These are phyloP conservation scores for Aureobasidium leucospermi DNA, from an alignment of 2,329 filamentous ascomycete species.

Conservation along the genomic window DNA sequence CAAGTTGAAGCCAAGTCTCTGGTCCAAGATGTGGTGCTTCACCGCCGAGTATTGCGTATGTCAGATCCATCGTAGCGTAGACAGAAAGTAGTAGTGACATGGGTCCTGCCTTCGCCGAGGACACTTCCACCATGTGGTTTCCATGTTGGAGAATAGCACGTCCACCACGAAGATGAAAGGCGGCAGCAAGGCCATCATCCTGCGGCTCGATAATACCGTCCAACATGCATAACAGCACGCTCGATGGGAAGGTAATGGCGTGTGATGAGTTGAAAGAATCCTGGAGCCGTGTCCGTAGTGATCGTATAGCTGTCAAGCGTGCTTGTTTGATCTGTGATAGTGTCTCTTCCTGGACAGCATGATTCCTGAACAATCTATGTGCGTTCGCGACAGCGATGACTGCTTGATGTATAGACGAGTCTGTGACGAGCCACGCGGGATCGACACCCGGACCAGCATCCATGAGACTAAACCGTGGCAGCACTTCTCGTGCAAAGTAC, in stretches of 20 bases:
- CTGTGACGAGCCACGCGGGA: background rate
- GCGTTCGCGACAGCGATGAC: slow-evolving; percentile 3
- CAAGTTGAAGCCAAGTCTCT: background rate
- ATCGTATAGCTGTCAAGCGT: slow-evolving; percentile 1
- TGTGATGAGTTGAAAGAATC: background rate
- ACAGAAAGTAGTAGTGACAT: slow-evolving; percentile 1
- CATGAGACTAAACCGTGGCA: background rate
- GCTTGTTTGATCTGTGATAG: background rate
- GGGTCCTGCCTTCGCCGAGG: background rate
- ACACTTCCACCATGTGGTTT: background rate
- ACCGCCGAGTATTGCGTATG: background rate
- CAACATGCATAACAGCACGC: background rate
- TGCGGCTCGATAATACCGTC: slow-evolving; percentile 2
- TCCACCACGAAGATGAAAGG: background rate
- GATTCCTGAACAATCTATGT: background rate
- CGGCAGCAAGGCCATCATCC: background rate
- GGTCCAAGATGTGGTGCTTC: background rate
- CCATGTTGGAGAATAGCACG: slow-evolving; percentile 1
- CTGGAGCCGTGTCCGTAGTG: background rate
- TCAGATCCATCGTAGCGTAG: slow-evolving; percentile 1
- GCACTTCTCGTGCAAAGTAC: background rate
- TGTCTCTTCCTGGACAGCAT: background rate
- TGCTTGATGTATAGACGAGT: background rate
- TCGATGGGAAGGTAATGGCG: background rate
- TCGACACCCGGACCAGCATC: background rate